phyloP scores from a whole-genome alignment of 2,329 filamentous ascomycete species.

The Stagonosporopsis vannaccii region DNA sequence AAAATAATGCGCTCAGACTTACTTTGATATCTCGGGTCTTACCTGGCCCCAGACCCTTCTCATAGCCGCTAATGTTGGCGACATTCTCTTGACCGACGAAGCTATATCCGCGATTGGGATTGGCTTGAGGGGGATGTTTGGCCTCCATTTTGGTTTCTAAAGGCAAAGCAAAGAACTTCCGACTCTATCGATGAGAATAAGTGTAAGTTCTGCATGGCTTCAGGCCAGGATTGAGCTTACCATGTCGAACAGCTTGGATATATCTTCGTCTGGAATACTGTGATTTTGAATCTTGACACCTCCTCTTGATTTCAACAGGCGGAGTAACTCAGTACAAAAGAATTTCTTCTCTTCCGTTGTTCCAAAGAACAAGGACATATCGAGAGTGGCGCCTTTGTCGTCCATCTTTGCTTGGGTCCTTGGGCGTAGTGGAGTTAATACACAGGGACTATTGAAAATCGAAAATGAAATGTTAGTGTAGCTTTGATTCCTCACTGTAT shows the following conservation, averaged over 20 bases:
- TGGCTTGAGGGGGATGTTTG: neutral
- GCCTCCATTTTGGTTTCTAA: slow-evolving; percentile 3
- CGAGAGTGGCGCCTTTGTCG: slow-evolving; percentile 8
- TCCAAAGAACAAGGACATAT: slow-evolving; percentile 10
- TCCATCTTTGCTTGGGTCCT: neutral
- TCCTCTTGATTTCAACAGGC: slow-evolving; percentile 1
- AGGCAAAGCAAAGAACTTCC: slow-evolving; percentile 19
- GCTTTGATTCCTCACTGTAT: neutral
- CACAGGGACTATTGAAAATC: too few relatives aligned
- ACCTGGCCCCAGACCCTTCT: slow-evolving; percentile 5
- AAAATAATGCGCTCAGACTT: too few relatives aligned
- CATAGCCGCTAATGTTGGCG: slow-evolving; percentile 6
- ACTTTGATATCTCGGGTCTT: slow-evolving; percentile 12
- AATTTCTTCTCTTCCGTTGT: neutral
- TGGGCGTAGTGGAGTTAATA: too few relatives aligned
- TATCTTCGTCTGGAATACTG: slow-evolving; percentile 12
- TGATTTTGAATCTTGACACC: slow-evolving; percentile 20
- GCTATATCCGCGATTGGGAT: slow-evolving; percentile 21
- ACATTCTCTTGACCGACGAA: slow-evolving; percentile 6
- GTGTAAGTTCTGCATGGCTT: neutral
- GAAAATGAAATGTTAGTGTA: neutral
- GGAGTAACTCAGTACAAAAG: slow-evolving; percentile 7
- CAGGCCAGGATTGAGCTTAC: neutral
- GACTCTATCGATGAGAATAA: slow-evolving; percentile 1
- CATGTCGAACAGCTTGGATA: slow-evolving; percentile 7